These are phyloP conservation scores for Lunularia cruciata DNA, from an alignment of 225 moss, liverwort and hornwort genomes.

Conservation along the genomic window DNA sequence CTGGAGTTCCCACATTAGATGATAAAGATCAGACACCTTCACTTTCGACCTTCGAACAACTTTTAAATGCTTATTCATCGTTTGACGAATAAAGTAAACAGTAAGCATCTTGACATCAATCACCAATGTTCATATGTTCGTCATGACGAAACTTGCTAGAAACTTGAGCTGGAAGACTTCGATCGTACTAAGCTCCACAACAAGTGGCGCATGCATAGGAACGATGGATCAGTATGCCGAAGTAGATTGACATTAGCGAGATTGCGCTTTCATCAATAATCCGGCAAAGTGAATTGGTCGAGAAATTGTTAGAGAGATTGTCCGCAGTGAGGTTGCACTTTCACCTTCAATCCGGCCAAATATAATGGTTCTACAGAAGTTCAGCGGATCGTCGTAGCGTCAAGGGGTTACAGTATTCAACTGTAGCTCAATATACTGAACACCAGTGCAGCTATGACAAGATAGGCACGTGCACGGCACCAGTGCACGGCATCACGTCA, in stretches of 20 bases:
- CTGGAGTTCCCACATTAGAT: too few species aligned
- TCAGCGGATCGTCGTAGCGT: neutral
- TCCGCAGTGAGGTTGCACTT: neutral
- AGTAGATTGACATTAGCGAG: neutral
- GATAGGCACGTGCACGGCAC: too few species aligned
- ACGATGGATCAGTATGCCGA: neutral
- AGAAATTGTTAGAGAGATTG: neutral
- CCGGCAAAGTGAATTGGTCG: neutral
- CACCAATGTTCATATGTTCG: too few species aligned
- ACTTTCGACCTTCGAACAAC: too few species aligned
- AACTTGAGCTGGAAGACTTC: neutral
- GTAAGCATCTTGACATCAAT: too few species aligned
- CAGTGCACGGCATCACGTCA: too few species aligned
- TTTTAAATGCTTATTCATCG: too few species aligned
- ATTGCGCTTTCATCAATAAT: neutral
- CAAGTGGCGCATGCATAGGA: neutral
- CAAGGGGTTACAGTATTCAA: neutral
- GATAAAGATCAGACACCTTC: too few species aligned
- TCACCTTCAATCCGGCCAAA: neutral
- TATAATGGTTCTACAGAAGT: neutral
- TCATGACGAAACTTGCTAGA: too few species aligned
- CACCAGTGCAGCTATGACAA: neutral
- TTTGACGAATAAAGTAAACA: too few species aligned
- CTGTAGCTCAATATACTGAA: neutral
- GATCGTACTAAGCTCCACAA: neutral